Conservation (phyloP, 2,329 filamentous ascomycete species). For the Colletotrichum eleusines region DNA sequence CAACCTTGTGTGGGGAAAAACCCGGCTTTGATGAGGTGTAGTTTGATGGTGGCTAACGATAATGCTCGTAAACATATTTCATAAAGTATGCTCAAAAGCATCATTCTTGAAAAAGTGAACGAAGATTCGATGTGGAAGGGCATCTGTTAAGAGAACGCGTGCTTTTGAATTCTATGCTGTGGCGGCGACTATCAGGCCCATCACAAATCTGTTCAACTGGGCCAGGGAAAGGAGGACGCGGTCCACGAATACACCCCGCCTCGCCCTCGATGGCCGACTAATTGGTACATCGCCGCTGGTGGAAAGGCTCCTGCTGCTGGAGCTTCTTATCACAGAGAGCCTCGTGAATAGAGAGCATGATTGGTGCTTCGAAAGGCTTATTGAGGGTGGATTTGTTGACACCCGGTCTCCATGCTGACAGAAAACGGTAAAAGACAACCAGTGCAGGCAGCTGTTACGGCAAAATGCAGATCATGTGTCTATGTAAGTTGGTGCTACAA, state of each 20-base stretch:
- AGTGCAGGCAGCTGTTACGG: background rate
- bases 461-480: background rate
- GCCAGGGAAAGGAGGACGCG: no score
- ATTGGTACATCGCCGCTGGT: no score
- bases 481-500: conserved; percentile 14
- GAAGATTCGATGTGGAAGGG: background rate
- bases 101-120: background rate
- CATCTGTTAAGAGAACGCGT: background rate
- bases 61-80: no score
- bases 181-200: no score
- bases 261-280: no score
- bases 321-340: no score
- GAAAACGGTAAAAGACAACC: background rate
- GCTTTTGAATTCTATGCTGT: background rate
- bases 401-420: background rate
- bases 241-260: no score
- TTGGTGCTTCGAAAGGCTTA: background rate
- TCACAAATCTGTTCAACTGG: background rate
- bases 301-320: no score
- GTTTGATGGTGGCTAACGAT: background rate
- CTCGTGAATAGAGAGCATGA: background rate
- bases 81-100: background rate
- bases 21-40: background rate
- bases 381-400: background rate
- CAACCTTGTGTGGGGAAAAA: background rate